Conservation (phyloP, 805 yeast genomes). For the Lipomyces orientalis region DNA sequence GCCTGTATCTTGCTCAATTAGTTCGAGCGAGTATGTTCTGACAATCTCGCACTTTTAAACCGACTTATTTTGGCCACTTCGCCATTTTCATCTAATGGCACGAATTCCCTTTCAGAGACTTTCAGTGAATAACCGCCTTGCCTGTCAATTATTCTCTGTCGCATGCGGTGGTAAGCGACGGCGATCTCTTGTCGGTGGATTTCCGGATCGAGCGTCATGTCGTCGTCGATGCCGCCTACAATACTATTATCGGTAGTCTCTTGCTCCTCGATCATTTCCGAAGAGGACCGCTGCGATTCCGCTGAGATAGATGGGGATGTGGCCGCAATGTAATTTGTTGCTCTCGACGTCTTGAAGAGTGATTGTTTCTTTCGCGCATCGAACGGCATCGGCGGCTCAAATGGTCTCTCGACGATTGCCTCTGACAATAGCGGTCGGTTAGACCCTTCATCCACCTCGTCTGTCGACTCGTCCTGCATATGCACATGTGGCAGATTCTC, state of each 20-base stretch:
- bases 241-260: not conserved
- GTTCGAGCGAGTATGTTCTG: not conserved
- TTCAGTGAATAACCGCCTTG: conserved; percentile 47
- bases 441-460: conserved; percentile 6
- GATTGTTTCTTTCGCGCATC: conserved; percentile 8
- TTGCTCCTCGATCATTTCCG: not conserved
- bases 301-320: not conserved
- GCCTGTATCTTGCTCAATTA: not conserved
- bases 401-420: conserved; percentile 29
- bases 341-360: conserved; percentile 13
- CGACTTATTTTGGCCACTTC: conserved; percentile 62
- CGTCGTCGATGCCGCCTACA: conserved; percentile 24
- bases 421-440: conserved; percentile 29
- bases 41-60: conserved; percentile 57
- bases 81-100: conserved; percentile 68
- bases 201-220: conserved; percentile 36
- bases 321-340: not conserved
- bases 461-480: conserved; percentile 12
- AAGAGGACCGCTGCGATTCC: not conserved
- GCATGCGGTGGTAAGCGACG: conserved; percentile 45
- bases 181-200: conserved; percentile 39
- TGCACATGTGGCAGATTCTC: conserved; percentile 1
- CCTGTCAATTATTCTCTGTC: conserved; percentile 43
- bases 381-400: not conserved
- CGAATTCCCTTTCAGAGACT: conserved; percentile 58